Conservation (phyloP, 2,329 filamentous ascomycete genomes). For the Scedosporium apiospermum region DNA sequence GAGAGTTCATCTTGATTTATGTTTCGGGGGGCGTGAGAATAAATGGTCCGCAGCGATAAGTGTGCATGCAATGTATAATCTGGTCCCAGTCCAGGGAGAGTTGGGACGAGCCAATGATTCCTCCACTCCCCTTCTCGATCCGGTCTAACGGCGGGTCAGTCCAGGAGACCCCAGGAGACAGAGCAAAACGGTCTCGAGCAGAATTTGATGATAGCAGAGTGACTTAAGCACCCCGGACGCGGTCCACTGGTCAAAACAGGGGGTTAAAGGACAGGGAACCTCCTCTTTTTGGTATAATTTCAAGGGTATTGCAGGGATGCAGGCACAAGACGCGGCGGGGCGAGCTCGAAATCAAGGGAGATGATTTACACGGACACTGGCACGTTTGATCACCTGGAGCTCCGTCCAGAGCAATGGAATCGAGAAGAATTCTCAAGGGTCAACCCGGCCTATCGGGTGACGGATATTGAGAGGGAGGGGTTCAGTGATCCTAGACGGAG, state of each 20-base stretch:
- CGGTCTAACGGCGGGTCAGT: not conserved
- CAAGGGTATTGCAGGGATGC: not conserved
- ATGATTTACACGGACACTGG: slow-evolving; percentile 2
- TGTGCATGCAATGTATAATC: not conserved
- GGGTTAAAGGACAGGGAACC: not conserved
- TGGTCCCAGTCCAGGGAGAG: not conserved
- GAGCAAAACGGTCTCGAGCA: not conserved
- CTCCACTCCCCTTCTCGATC: not conserved
- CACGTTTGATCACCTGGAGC: slow-evolving; percentile 4
- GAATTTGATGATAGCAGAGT: not conserved
- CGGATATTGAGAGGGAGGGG: not conserved
- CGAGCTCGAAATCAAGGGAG: not conserved
- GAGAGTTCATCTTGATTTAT: not conserved
- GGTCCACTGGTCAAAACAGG: slow-evolving; percentile 1
- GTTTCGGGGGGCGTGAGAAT: not conserved
- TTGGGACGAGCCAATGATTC: not conserved
- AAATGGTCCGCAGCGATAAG: not conserved
- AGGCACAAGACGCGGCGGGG: not conserved
- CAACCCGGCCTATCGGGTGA: not conserved
- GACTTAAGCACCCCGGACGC: not conserved
- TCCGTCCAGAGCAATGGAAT: not conserved
- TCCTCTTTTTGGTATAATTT: not conserved
- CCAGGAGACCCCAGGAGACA: not conserved
- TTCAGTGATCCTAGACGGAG: not conserved
- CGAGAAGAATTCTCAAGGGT: not conserved